Evolutionary conservation across 176 grass and related monocot species (phyloP).

Genomic region (Bolboschoenus planiculmis): DNA sequence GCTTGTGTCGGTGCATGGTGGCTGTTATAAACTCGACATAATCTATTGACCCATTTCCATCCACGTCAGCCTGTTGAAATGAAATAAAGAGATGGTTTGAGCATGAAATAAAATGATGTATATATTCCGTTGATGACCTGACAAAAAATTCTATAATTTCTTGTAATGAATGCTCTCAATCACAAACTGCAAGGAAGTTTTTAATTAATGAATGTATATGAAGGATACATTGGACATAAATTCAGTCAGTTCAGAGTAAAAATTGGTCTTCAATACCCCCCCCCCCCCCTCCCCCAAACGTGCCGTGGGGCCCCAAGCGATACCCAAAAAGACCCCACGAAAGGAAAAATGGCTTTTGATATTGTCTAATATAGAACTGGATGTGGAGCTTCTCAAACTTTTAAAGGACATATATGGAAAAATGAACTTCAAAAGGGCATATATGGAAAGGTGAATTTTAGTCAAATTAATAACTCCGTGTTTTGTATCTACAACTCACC

Average conservation of each 20-base stretch:
- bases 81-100: not conserved
- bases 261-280: not conserved
- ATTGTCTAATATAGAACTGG: not conserved
- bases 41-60: slow-evolving; percentile 95
- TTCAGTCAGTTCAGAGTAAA: no score
- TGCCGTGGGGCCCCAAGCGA: no score
- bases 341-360: not conserved
- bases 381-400: not conserved
- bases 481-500: slow-evolving; percentile 39
- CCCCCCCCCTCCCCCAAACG: no score
- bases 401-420: not conserved
- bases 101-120: not conserved
- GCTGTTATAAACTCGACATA: slow-evolving; percentile 99
- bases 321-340: not conserved
- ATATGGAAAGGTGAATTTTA: not conserved
- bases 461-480: not conserved
- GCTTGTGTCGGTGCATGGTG: slow-evolving; percentile 89
- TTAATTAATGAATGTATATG: not conserved
- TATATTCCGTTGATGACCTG: not conserved
- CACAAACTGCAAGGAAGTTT: not conserved
- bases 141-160: not conserved
- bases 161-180: not conserved
- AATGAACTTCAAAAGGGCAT: not conserved
- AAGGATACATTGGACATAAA: not conserved
- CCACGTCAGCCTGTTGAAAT: slow-evolving; percentile 82